Base-by-base conservation (phyloP, 805 yeast species). In the Wickerhamomyces subpelliculosus region DNA sequence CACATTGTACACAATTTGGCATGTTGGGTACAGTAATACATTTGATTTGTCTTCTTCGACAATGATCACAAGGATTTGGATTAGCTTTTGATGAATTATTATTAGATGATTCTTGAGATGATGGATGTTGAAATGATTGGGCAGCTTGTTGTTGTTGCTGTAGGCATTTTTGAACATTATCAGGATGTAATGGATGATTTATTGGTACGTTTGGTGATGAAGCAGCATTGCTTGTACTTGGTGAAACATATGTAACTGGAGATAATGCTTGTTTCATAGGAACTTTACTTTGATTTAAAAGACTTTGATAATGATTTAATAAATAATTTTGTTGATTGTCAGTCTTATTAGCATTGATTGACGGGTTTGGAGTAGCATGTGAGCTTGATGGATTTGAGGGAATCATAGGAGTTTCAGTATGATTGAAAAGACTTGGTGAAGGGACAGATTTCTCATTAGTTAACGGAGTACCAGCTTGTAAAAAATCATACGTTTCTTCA, bases 21-120 rank as follows among this genome's bases (percentile, higher is more conserved):
- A 79, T 60, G 41, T 75, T 78, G 2, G 85, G 81, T 2, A 73
- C 67, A 48, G 79, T 66, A 20, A 84, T 80, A 65, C 97, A 89
- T 46, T 84, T 77, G 18, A 83, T 81, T 54, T 84, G 85, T 34
- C 89, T 68, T 41, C 88, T 65, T 30, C 94, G 68, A 58, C 97
- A 89, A 48, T 80, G 86, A 53, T 85, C 95, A 55, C 96, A 88
- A 1, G 94, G 90, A 8, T 47, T 43, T 10, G 34, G 20, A 21
- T 37, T 27, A 20, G 27, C 32, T 5, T 35, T 61, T 34, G 25
- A 35, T 22, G 27, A 39, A 34, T 32, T 48, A 46, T 28, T 42
- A 42, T 13, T 38, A 26, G 10, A 14, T n/a, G 9, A 16, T 14
- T 39, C 34, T 14, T 32, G 33, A 19, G n/a, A 23, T n/a, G 27